Conservation (phyloP, 78 protist genomes). For the Creolimax fragrantissima region DNA sequence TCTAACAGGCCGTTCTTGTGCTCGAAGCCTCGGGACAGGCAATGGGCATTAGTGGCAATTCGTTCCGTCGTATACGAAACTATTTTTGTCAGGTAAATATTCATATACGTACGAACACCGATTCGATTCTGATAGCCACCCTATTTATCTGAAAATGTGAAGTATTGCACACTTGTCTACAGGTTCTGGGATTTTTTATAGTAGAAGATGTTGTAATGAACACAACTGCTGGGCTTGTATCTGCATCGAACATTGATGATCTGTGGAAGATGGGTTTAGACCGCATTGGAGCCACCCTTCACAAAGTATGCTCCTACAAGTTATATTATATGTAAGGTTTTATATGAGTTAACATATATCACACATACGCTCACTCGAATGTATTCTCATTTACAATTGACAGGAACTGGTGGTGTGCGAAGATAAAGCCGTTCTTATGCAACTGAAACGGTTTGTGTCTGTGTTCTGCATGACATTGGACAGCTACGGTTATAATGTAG, state of each 20-base stretch:
- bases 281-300: background rate
- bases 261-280: slow-evolving; percentile 9
- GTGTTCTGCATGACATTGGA: background rate
- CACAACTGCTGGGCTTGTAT: background rate
- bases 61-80: background rate
- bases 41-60: background rate
- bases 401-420: background rate
- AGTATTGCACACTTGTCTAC: too few species aligned
- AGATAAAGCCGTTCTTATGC: background rate
- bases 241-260: background rate
- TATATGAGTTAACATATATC: too few species aligned
- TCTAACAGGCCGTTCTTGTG: background rate
- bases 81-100: background rate
- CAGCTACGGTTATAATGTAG: background rate
- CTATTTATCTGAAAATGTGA: too few species aligned
- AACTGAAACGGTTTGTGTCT: background rate
- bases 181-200: slow-evolving; percentile 8
- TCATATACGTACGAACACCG: background rate
- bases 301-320: background rate
- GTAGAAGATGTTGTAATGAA: background rate
- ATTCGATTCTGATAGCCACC: too few species aligned
- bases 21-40: background rate
- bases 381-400: too few species aligned
- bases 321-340: too few species aligned
- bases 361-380: too few species aligned